Evolutionary conservation across 1,284 basidiomycete genomes (phyloP).

Genomic region (Ceratobasidium papillatum): DNA sequence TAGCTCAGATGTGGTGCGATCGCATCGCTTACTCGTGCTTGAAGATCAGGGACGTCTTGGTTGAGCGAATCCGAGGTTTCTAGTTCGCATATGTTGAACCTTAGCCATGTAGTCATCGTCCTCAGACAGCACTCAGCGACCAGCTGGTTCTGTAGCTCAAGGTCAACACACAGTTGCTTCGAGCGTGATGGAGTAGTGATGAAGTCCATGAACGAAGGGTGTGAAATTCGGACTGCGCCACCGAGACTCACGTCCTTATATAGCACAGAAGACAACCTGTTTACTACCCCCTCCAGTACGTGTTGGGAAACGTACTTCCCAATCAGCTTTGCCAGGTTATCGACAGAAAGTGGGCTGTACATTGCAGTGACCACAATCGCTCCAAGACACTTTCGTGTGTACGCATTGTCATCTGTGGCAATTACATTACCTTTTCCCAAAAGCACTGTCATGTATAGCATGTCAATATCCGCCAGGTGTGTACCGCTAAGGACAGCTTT

Average conservation of each 20-base stretch:
- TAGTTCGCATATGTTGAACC: background rate
- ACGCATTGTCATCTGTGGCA: background rate
- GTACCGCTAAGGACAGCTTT: background rate
- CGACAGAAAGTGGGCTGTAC: background rate
- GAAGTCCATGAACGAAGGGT: conserved; percentile 34
- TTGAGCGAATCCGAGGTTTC: background rate
- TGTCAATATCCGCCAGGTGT: background rate
- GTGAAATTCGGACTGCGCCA: conserved; percentile 21
- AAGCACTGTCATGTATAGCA: conserved; percentile 4
- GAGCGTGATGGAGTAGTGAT: conserved; percentile 19
- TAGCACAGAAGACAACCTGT: conserved; percentile 21
- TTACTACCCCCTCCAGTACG: background rate
- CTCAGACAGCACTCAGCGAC: background rate
- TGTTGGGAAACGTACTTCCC: background rate
- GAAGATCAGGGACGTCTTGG: background rate
- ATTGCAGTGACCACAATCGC: background rate
- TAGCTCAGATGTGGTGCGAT: background rate
- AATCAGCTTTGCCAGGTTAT: background rate
- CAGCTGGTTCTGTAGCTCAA: background rate
- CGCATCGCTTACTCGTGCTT: background rate
- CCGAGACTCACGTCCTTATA: background rate
- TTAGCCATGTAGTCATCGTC: background rate
- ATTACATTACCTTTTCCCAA: too few relatives aligned
- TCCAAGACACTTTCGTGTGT: background rate
- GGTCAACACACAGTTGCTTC: background rate